Evolutionary conservation across 108 stramenopile species (phyloP), one percentile per base, ranked within the genome.

Genomic region (Pseudonitzschia multiseries): DNA sequence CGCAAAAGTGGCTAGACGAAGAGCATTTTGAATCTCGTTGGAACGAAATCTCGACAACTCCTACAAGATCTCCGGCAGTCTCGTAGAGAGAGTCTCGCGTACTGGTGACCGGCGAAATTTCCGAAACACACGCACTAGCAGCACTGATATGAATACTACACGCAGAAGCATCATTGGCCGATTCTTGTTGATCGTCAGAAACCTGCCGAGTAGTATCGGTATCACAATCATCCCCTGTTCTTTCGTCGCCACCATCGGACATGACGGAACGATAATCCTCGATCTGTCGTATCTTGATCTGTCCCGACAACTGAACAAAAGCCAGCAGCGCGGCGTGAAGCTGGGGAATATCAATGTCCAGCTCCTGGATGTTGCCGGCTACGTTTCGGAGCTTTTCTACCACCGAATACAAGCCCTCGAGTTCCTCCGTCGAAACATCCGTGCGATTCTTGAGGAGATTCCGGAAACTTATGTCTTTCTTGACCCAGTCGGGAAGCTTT

Each of bases 321-420:
- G 83, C 84, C 51, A 91, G 66, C 20, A 91, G 48, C 18, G 90
- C 84, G 14, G 84, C 86, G 68, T 88, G 86, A 33, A 85, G 66
- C 63, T 88, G 86, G 50, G 85, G 80, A 51, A 86, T 69, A 20
- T 69, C 66, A 24, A 75, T 36, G 73, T 81, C 75, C 41, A 82
- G 69, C 56, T 84, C 70, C 57, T 77, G 73, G 8, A 77, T 68
- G 32, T 78, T 82, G 5, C 68, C 28, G 8, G 78, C 75, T 61
- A 87, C 70, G 5, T 78, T 74, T 64, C 84, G 79, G 27, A 89
- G 51, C 53, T 82, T 83, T 50, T 81, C 74, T 36, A 87, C 67
- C 0, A 89, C 83, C 8, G 81, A 82, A 9, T 70, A 63, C 31
- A 87, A 61, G 59, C 68, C 61, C 31, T 73, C 66, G 71, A 87